Conservation (phyloP, 2,329 filamentous ascomycete species). For the Penicillium griseofulvum region DNA sequence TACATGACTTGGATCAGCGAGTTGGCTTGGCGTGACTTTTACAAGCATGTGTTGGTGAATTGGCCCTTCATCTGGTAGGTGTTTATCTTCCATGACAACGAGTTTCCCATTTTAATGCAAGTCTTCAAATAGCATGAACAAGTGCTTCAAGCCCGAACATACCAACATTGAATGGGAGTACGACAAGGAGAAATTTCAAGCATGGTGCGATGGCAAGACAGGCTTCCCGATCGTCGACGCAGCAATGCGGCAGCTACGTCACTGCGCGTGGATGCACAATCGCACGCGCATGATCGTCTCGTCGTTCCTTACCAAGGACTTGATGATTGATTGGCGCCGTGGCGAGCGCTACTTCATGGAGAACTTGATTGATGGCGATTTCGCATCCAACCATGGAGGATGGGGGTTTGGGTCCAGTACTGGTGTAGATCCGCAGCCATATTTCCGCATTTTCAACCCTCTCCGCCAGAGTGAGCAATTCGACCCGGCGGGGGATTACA, state of each 20-base stretch:
- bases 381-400: slow-evolving; percentile 72
- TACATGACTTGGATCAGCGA: slow-evolving; percentile 76
- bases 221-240: slow-evolving; percentile 84
- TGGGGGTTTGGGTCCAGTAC: slow-evolving; percentile 67
- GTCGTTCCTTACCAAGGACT: slow-evolving; percentile 75
- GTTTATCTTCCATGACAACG: background rate
- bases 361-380: slow-evolving; percentile 73
- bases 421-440: slow-evolving; percentile 82
- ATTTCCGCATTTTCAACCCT: slow-evolving; percentile 89
- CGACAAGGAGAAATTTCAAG: slow-evolving; percentile 63
- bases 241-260: slow-evolving; percentile 73
- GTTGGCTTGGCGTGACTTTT: slow-evolving; percentile 84
- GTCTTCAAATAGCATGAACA: slow-evolving; percentile 57
- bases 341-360: slow-evolving; percentile 84
- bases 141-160: slow-evolving; percentile 80
- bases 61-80: slow-evolving; percentile 68
- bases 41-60: slow-evolving; percentile 77
- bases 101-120: slow-evolving; percentile 1
- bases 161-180: slow-evolving; percentile 82
- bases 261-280: slow-evolving; percentile 78
- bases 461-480: slow-evolving; percentile 82
- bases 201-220: slow-evolving; percentile 72
- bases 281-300: slow-evolving; percentile 80
- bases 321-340: slow-evolving; percentile 78
- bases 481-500: slow-evolving; percentile 74